Evolutionary conservation across 495 filamentous ascomycete genomes (phyloP).

Genomic region (Xylaria bambusicola): DNA sequence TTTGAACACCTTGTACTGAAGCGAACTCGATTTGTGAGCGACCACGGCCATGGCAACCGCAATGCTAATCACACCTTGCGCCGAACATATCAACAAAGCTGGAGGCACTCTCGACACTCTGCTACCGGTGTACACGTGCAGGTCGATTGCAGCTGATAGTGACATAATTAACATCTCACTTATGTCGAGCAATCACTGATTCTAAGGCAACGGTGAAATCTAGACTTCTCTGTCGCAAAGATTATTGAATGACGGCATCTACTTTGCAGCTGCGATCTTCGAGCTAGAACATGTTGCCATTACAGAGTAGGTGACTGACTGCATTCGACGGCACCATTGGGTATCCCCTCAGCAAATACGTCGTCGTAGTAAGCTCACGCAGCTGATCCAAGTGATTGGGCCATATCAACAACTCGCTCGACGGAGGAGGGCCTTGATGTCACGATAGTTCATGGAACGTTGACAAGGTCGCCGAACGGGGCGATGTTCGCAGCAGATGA

Average conservation of each 20-base stretch:
- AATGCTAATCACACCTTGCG: no score
- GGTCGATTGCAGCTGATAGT: not conserved
- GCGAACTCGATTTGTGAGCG: not conserved
- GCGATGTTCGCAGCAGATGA: constrained; percentile 9
- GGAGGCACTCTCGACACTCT: no score
- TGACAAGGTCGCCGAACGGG: constrained; percentile 19
- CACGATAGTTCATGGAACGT: constrained; percentile 12
- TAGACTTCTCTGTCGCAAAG: constrained; percentile 2
- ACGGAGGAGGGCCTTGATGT: constrained; percentile 3
- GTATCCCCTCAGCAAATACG: constrained; percentile 2
- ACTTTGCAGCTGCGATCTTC: not conserved
- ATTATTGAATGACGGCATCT: constrained; percentile 5
- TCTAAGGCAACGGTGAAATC: constrained; percentile 10
- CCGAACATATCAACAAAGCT: not conserved
- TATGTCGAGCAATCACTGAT: not conserved
- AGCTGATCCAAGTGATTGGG: constrained; percentile 8
- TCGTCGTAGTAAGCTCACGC: constrained; percentile 8
- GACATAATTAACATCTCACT: not conserved
- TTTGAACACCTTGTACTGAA: not conserved
- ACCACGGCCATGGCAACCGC: no score
- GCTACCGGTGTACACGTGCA: no score
- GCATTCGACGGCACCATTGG: not conserved
- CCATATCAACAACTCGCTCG: constrained; percentile 2
- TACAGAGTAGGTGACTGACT: not conserved
- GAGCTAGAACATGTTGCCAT: no score